Percentiles rank a stretch among this genome's conserved stretches.
These are phyloP conservation scores for Dictyostelium firmibasis DNA, from an alignment of 78 protist species.

Conservation along the genomic window DNA sequence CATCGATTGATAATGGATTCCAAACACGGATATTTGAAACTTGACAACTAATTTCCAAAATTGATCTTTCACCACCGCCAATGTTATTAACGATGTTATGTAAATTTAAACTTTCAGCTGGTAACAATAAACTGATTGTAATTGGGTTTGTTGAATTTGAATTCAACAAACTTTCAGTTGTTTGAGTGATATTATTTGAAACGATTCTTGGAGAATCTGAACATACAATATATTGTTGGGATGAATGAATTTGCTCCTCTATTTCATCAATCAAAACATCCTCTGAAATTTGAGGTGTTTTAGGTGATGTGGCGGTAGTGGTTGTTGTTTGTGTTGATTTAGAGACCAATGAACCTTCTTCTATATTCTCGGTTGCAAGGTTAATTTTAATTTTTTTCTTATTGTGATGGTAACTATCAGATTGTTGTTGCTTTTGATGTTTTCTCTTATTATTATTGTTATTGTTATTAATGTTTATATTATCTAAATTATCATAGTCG, in stretches of 20 bases:
- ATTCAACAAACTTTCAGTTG: constrained; percentile 53
- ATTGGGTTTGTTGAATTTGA: constrained; percentile 51
- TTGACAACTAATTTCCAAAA: constrained; percentile 51
- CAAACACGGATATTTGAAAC: constrained; percentile 54
- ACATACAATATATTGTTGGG: constrained; percentile 37
- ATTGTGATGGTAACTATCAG: background rate
- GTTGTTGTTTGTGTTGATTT: background rate
- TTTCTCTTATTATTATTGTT: background rate
- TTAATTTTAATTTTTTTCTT: background rate
- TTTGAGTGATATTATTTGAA: constrained; percentile 54
- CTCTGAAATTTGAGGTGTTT: constrained; percentile 1
- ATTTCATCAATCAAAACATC: background rate
- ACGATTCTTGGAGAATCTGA: constrained; percentile 57
- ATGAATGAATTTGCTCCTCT: background rate
- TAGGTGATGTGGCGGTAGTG: background rate
- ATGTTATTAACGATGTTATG: background rate
- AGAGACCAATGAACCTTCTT: background rate
- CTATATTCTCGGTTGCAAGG: background rate
- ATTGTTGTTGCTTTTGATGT: background rate
- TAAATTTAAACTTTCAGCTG: constrained; percentile 28
- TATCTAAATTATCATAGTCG: background rate
- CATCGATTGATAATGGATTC: constrained; percentile 3
- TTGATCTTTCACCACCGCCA: constrained; percentile 16
- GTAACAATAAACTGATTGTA: constrained; percentile 39
- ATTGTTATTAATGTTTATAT: background rate